Percentiles rank a stretch among this genome's conserved stretches.
Conservation (phyloP, 2,329 filamentous ascomycete species). For the Aspergillus bombycis region DNA sequence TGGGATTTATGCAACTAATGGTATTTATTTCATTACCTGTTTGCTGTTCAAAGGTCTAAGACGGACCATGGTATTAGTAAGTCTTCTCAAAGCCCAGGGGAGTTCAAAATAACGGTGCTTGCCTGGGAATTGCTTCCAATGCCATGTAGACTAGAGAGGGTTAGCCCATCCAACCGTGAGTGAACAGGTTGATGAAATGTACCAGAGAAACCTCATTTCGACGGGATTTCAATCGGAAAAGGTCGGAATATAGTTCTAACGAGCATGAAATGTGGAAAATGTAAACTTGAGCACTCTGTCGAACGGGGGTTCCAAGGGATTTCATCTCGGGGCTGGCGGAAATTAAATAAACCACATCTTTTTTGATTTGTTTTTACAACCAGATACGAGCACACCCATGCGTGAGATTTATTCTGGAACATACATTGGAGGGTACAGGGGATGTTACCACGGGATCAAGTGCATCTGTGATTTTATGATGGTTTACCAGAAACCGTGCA, state of each 20-base stretch:
- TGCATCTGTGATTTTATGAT: too few species aligned
- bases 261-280: neutral
- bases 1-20: neutral
- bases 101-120: neutral
- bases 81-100: neutral
- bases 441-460: too few species aligned
- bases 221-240: neutral
- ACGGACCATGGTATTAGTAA: neutral
- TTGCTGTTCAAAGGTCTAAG: slow-evolving; percentile 10
- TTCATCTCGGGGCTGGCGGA: neutral
- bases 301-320: neutral
- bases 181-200: neutral
- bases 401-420: too few species aligned
- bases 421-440: too few species aligned
- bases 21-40: slow-evolving; percentile 1
- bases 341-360: neutral
- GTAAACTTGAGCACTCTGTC: too few species aligned
- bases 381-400: too few species aligned
- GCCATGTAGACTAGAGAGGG: slow-evolving; percentile 25
- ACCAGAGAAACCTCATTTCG: neutral
- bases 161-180: neutral
- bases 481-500: too few species aligned
- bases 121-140: slow-evolving; percentile 26
- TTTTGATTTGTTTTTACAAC: too few species aligned
- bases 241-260: neutral